Evolutionary conservation across 2,329 filamentous ascomycete species (phyloP), one percentile per base, ranked within the genome.

Genomic region (Cladosporium cucumerinum): DNA sequence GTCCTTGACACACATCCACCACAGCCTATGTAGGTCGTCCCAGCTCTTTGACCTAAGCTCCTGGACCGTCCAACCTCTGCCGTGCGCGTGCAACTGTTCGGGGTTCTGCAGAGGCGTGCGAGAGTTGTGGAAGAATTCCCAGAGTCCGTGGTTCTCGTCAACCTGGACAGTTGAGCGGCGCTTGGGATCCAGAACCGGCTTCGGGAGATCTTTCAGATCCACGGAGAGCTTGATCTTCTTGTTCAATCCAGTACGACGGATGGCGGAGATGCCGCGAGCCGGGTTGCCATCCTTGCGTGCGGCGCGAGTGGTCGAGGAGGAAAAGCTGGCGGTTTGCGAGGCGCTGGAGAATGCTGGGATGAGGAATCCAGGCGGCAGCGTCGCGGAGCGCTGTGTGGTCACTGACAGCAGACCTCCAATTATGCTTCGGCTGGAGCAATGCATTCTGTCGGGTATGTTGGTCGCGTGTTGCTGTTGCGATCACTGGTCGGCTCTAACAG

Each of bases 1-100:
- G 81, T 99, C 95, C 80, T 91, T 93, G 66, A 90, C 85, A 76
- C 95, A 98, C 63, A 93, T 86, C 92, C 93, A 99, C 93, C 94
- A 99, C 74, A 99, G 83, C 67, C 84, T 82, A 78, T 98, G 93
- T 72, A 99, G 80, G 77, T 98, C 93, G 67, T 97, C 92, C 91
- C 93, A 99, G 68, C 89, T 92, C 81, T 97, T 97, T 68, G 86
- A 84, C 68, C 93, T 86, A 73, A 99, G 82, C 81, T 99, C 95
- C 79, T 92, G 86, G 8, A 91, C 87, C 12, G 85, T 87, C 95
- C 95, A 99, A 30, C 87, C 82, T 62, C 95, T 86, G 18, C 95
- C 95, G 77, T 95, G 89, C 68, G 85, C 81, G 58, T 82, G 76
- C 64, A 90, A 87, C 70, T 94, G 88, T 39, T 87, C 84, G 5